Conservation (phyloP, 2,329 filamentous ascomycete genomes). For the Colletotrichum navitas region DNA sequence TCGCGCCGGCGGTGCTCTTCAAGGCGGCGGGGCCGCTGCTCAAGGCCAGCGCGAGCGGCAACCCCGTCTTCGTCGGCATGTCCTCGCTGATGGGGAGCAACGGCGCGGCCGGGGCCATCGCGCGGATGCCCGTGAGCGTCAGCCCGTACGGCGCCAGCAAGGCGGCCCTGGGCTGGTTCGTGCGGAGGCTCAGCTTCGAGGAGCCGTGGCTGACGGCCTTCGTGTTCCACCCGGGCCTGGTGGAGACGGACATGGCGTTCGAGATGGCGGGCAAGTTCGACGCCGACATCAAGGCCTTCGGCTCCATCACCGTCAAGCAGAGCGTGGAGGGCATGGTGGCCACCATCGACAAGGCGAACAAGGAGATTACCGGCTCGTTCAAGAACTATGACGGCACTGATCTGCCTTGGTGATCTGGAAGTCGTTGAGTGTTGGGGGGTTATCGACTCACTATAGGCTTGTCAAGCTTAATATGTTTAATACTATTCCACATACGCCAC, state of each 20-base stretch:
- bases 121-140: conserved; percentile 3
- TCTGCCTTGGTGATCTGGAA: conserved; percentile 30
- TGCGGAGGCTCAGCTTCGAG: conserved; percentile 44
- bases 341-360: conserved; percentile 20
- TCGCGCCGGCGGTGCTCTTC: conserved; percentile 34
- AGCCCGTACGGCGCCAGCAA: conserved; percentile 43
- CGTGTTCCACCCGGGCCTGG: conserved; percentile 41
- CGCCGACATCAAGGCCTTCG: conserved; percentile 19
- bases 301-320: conserved; percentile 43
- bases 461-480: background rate
- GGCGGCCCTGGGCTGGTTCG: conserved; percentile 43
- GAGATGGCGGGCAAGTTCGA: background rate
- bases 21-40: conserved; percentile 49
- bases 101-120: background rate
- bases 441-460: background rate
- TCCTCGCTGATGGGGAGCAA: conserved; percentile 46
- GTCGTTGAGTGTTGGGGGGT: too few species aligned
- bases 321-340: conserved; percentile 28
- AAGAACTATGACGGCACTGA: conserved; percentile 36
- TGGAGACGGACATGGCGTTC: conserved; percentile 35
- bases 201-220: conserved; percentile 46
- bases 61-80: conserved; percentile 47
- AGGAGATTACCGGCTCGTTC: conserved; percentile 35
- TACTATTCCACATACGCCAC: background rate
- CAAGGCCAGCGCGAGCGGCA: conserved; percentile 20